These are phyloP conservation scores for Fusarium pilosicola DNA, from an alignment of 2,329 filamentous ascomycete species.

Conservation along the genomic window DNA sequence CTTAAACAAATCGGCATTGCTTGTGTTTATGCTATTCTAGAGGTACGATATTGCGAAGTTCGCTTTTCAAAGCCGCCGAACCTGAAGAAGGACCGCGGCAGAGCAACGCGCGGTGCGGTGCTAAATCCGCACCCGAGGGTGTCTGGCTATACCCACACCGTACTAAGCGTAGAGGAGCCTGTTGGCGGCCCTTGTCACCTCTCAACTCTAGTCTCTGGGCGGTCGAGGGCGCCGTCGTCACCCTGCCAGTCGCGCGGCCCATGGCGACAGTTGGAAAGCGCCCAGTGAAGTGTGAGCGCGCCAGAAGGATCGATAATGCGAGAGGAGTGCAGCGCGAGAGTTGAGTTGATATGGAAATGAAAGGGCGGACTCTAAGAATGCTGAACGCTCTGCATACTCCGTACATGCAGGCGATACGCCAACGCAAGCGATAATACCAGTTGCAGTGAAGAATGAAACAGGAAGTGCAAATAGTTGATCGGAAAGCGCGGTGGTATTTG, in stretches of 20 bases:
- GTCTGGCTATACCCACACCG: slow-evolving; percentile 14
- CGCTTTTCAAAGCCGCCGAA: slow-evolving; percentile 11
- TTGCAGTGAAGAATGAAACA: slow-evolving; percentile 6
- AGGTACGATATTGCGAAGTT: not conserved
- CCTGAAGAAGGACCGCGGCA: slow-evolving; percentile 33
- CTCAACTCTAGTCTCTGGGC: slow-evolving; percentile 30
- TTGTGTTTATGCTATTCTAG: not conserved
- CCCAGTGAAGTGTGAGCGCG: slow-evolving; percentile 28
- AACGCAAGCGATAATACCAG: slow-evolving; percentile 11
- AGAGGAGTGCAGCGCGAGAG: slow-evolving; percentile 1
- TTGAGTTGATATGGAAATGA: not conserved
- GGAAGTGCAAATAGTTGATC: slow-evolving; percentile 4
- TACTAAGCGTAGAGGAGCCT: not conserved
- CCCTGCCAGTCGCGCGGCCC: slow-evolving; percentile 30
- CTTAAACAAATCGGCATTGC: not conserved
- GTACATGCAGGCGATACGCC: slow-evolving; percentile 10
- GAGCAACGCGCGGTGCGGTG: slow-evolving; percentile 17
- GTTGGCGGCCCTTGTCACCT: slow-evolving; percentile 20
- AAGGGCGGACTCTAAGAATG: not conserved
- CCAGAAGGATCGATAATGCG: slow-evolving; percentile 26
- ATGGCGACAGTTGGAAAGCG: slow-evolving; percentile 24
- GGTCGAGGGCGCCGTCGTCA: slow-evolving; percentile 25
- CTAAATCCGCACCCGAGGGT: slow-evolving; percentile 16
- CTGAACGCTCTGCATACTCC: not conserved
- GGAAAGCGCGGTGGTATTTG: not conserved